Percentiles rank a stretch among this genome's conserved stretches.
These are phyloP conservation scores for Geotrichum carabidarum DNA, from an alignment of 1,139 yeast species.

Conservation along the genomic window DNA sequence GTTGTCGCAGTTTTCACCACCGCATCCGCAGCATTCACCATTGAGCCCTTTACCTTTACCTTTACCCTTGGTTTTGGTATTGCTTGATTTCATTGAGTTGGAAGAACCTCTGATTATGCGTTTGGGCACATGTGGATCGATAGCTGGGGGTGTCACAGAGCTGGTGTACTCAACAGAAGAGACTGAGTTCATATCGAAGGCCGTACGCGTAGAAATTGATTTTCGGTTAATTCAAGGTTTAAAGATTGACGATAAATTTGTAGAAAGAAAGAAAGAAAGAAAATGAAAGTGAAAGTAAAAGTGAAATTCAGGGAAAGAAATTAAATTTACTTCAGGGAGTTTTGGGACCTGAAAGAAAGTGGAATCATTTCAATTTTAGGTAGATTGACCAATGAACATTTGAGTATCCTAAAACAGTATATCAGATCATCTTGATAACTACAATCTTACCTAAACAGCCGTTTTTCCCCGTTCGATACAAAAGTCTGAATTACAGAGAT, in stretches of 20 bases:
- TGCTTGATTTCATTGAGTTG: not conserved
- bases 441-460: too few relatives aligned
- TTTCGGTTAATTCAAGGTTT: not conserved
- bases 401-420: not conserved
- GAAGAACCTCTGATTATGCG: constrained; percentile 15
- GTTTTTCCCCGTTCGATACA: too few relatives aligned
- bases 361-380: constrained; percentile 2
- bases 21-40: constrained; percentile 43
- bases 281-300: too few relatives aligned
- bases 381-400: not conserved
- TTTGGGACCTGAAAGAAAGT: not conserved
- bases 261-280: not conserved
- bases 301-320: not conserved
- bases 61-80: not conserved
- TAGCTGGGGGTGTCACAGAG: not conserved
- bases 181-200: not conserved
- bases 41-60: constrained; percentile 13
- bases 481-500: too few relatives aligned
- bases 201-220: not conserved
- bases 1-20: constrained; percentile 32
- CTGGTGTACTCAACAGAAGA: constrained; percentile 1
- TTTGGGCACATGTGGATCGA: constrained; percentile 6
- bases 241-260: not conserved
- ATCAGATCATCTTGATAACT: constrained; percentile 3
- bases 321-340: not conserved